Conservation (phyloP, 1,284 basidiomycete genomes). For the Malassezia brasiliensis region DNA sequence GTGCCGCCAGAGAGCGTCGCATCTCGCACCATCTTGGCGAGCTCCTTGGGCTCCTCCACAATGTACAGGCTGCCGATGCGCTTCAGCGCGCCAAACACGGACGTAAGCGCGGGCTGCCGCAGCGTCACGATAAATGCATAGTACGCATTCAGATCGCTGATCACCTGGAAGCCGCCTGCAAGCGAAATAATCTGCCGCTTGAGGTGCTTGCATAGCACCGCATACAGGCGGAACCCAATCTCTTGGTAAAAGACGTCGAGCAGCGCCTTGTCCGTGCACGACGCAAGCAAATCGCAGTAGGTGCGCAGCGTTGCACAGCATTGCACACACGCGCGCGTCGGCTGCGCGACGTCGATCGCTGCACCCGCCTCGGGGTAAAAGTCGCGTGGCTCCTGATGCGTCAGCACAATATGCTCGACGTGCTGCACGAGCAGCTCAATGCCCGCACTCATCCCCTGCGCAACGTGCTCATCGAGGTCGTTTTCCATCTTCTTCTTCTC, state of each 20-base stretch:
- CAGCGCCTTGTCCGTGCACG: constrained; percentile 88
- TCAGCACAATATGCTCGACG: constrained; percentile 84
- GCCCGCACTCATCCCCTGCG: constrained; percentile 80
- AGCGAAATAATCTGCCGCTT: constrained; percentile 92
- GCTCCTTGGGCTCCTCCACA: constrained; percentile 59
- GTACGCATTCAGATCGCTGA: constrained; percentile 88
- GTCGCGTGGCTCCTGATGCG: constrained; percentile 70
- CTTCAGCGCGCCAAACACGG: constrained; percentile 84
- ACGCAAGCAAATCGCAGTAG: constrained; percentile 81
- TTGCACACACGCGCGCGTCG: constrained; percentile 74
- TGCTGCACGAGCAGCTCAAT: constrained; percentile 94
- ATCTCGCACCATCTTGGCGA: constrained; percentile 87
- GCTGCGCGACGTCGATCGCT: constrained; percentile 51
- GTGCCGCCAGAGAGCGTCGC: constrained; percentile 76
- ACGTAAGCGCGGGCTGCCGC: constrained; percentile 59
- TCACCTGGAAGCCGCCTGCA: constrained; percentile 85
- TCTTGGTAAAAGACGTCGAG: constrained; percentile 96
- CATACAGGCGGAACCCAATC: constrained; percentile 80
- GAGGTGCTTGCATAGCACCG: constrained; percentile 86
- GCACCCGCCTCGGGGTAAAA: constrained; percentile 63
- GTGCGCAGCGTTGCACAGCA: constrained; percentile 74
- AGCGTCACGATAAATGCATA: constrained; percentile 64
- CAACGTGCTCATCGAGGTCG: constrained; percentile 80
- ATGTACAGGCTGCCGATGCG: constrained; percentile 94
- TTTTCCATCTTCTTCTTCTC: constrained; percentile 96